Percentiles rank a stretch among this genome's conserved stretches.
Evolutionary conservation across 768 basidiomycete species (phyloP).

Genomic region (Boletus reticulatus): DNA sequence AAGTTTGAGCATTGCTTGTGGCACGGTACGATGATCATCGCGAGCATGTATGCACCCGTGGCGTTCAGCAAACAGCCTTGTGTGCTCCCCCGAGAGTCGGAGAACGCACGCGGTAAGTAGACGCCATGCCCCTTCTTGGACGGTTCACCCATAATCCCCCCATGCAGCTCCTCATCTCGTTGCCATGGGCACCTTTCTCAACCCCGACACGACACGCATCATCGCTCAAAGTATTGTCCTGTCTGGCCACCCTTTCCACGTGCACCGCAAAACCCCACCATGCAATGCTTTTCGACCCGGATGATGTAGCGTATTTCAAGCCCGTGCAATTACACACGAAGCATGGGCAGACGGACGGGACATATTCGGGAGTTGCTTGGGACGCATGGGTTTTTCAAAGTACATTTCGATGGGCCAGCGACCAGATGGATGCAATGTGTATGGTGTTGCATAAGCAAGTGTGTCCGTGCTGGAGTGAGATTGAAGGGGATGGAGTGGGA

Average conservation of each 20-base stretch:
- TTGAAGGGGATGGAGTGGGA: slow-evolving; percentile 10
- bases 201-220: slow-evolving; percentile 87
- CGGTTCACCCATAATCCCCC: too few species aligned
- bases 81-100: slow-evolving; percentile 68
- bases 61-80: slow-evolving; percentile 80
- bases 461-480: slow-evolving; percentile 70
- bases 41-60: slow-evolving; percentile 87
- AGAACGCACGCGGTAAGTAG: slow-evolving; percentile 52
- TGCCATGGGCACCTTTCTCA: slow-evolving; percentile 84
- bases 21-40: slow-evolving; percentile 77
- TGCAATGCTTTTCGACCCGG: slow-evolving; percentile 98
- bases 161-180: slow-evolving; percentile 74
- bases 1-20: slow-evolving; percentile 91
- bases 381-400: slow-evolving; percentile 98
- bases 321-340: slow-evolving; percentile 94
- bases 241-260: slow-evolving; percentile 94
- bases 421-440: slow-evolving; percentile 97
- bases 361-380: slow-evolving; percentile 92
- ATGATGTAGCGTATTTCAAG: slow-evolving; percentile 90
- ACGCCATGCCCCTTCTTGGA: too few species aligned
- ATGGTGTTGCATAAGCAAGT: slow-evolving; percentile 95
- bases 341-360: slow-evolving; percentile 69
- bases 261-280: slow-evolving; percentile 95
- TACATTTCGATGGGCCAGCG: slow-evolving; percentile 89
- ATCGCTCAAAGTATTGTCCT: slow-evolving; percentile 92